Percentiles rank a stretch among this genome's conserved stretches.
Conservation (phyloP, 1,284 basidiomycete species). For the Cystobasidium pallidum region DNA sequence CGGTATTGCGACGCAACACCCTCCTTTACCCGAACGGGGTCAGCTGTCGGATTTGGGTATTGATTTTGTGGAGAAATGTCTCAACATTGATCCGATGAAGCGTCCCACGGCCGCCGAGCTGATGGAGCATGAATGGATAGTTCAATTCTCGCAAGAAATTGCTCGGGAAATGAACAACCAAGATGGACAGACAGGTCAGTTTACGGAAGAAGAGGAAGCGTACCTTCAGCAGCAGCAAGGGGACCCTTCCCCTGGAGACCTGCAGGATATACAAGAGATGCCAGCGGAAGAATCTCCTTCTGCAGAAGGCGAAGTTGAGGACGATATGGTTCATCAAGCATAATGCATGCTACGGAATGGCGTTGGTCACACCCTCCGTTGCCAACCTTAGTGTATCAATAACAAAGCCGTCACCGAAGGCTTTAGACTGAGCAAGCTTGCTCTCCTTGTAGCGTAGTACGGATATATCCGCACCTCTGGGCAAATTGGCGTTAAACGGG, state of each 20-base stretch:
- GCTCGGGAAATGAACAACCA: constrained; percentile 44
- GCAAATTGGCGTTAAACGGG: not conserved
- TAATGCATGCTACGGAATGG: not conserved
- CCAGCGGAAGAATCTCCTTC: not conserved
- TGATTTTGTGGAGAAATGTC: constrained; percentile 88
- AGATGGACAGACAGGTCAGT: not conserved
- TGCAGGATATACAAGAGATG: constrained; percentile 3
- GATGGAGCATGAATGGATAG: constrained; percentile 87
- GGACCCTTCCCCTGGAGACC: not conserved
- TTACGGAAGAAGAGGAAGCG: constrained; percentile 19
- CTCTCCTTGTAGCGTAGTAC: constrained; percentile 21
- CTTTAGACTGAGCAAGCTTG: constrained; percentile 9
- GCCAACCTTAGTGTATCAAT: constrained; percentile 12
- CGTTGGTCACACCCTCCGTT: not conserved
- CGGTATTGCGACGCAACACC: constrained; percentile 94
- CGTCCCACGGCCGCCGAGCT: constrained; percentile 85
- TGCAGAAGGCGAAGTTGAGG: constrained; percentile 4
- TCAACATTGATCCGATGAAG: constrained; percentile 82
- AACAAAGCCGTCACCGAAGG: not conserved
- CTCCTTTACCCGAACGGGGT: constrained; percentile 86
- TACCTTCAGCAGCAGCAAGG: not conserved
- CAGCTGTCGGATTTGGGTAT: constrained; percentile 90
- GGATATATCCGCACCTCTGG: not conserved
- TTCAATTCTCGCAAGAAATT: constrained; percentile 51
- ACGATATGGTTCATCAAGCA: not conserved